Evolutionary conservation across 2,329 filamentous ascomycete genomes (phyloP).

Genomic region (Aspergillus aculeatus): DNA sequence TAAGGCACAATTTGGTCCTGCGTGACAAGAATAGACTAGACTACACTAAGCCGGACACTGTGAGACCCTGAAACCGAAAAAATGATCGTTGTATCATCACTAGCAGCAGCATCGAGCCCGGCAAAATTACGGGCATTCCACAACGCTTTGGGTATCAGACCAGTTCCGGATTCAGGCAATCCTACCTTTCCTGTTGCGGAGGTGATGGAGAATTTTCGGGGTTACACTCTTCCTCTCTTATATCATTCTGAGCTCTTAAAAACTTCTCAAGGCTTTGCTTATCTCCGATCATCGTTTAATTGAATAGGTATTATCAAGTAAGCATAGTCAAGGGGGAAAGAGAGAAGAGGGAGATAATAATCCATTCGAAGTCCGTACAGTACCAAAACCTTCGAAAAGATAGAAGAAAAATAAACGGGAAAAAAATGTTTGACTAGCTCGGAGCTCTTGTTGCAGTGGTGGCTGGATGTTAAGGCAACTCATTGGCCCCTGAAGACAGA

Average conservation of each 20-base stretch:
- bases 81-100: slow-evolving; percentile 2
- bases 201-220: neutral
- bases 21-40: neutral
- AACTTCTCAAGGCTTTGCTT: no score
- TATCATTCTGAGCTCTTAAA: neutral
- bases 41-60: neutral
- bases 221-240: neutral
- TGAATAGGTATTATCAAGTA: no score
- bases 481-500: slow-evolving; percentile 8
- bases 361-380: no score
- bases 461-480: slow-evolving; percentile 1
- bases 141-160: neutral
- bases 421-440: neutral
- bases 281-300: no score
- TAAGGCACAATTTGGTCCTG: neutral
- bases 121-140: neutral
- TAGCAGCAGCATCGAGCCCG: neutral
- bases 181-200: neutral
- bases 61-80: slow-evolving; percentile 9
- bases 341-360: no score
- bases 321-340: no score
- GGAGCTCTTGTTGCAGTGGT: neutral
- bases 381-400: neutral
- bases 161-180: neutral
- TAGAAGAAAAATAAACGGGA: neutral